These are phyloP conservation scores for Globisporangium paroecandrum DNA, from an alignment of 352 stramenopile genomes.

Conservation along the genomic window DNA sequence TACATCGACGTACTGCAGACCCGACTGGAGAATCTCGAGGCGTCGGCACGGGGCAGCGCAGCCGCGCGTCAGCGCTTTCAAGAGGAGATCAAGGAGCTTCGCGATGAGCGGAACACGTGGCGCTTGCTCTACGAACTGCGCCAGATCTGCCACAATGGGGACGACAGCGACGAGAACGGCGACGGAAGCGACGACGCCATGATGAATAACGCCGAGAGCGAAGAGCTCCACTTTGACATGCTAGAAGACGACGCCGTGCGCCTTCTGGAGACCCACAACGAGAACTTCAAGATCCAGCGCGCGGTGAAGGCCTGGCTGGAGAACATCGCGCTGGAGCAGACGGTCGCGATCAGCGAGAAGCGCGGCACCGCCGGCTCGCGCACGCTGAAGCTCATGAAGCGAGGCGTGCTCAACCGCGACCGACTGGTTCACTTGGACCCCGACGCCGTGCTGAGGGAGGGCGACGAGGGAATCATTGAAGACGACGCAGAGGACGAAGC, in stretches of 20 bases:
- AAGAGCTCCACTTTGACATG: slow-evolving; percentile 68
- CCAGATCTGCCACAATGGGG: slow-evolving; percentile 44
- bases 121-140: slow-evolving; percentile 69
- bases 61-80: slow-evolving; percentile 36
- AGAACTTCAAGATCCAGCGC: slow-evolving; percentile 66
- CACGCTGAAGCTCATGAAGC: slow-evolving; percentile 62
- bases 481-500: slow-evolving; percentile 83
- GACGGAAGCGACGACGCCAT: slow-evolving; percentile 31
- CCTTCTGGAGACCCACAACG: slow-evolving; percentile 51
- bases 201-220: slow-evolving; percentile 31
- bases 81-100: slow-evolving; percentile 55
- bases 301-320: slow-evolving; percentile 81
- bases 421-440: slow-evolving; percentile 56
- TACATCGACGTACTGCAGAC: slow-evolving; percentile 80
- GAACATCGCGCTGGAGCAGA: slow-evolving; percentile 69
- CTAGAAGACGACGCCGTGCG: slow-evolving; percentile 73
- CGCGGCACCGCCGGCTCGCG: slow-evolving; percentile 43
- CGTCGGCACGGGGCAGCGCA: slow-evolving; percentile 12
- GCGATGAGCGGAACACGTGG: slow-evolving; percentile 85
- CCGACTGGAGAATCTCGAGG: slow-evolving; percentile 54
- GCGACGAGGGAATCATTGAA: slow-evolving; percentile 55
- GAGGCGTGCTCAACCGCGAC: slow-evolving; percentile 32
- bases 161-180: slow-evolving; percentile 28
- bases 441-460: slow-evolving; percentile 60
- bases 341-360: slow-evolving; percentile 58